Evolutionary conservation across 495 filamentous ascomycete species (phyloP).

Genomic region (Astrothelium subdiscretum): DNA sequence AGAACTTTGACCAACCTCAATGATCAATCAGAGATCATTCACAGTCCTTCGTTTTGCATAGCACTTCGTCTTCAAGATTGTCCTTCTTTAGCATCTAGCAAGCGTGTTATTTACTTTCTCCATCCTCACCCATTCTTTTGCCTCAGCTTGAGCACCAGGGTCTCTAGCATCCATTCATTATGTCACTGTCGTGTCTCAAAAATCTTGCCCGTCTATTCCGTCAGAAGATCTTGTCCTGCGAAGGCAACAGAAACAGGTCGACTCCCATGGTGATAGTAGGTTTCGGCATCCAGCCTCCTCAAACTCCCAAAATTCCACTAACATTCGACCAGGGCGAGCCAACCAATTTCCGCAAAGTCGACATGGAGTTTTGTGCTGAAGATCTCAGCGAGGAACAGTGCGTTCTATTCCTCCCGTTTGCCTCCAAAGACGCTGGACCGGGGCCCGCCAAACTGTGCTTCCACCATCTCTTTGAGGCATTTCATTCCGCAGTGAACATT

Average conservation of each 20-base stretch:
- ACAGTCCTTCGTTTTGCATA: background rate
- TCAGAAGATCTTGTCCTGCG: background rate
- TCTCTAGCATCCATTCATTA: constrained; percentile 3
- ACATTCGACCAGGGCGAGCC: constrained; percentile 17
- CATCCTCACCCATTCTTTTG: background rate
- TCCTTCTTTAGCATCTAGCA: constrained; percentile 2
- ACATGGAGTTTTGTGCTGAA: constrained; percentile 14
- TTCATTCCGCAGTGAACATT: background rate
- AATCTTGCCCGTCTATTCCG: background rate
- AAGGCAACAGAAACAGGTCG: background rate
- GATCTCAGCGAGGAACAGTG: constrained; percentile 24
- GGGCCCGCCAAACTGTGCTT: background rate
- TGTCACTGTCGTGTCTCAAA: background rate
- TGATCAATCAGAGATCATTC: background rate
- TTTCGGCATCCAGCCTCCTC: background rate
- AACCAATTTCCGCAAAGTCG: constrained; percentile 24
- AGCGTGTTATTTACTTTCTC: background rate
- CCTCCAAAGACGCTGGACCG: background rate
- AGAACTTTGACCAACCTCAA: background rate
- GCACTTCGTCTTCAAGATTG: background rate
- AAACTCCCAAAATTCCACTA: background rate
- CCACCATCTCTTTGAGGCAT: background rate
- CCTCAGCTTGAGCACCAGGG: constrained; percentile 6
- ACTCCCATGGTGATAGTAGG: constrained; percentile 12
- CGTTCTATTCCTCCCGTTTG: constrained; percentile 6